Evolutionary conservation across 768 basidiomycete species (phyloP).

Genomic region (Termitomyces sp.): DNA sequence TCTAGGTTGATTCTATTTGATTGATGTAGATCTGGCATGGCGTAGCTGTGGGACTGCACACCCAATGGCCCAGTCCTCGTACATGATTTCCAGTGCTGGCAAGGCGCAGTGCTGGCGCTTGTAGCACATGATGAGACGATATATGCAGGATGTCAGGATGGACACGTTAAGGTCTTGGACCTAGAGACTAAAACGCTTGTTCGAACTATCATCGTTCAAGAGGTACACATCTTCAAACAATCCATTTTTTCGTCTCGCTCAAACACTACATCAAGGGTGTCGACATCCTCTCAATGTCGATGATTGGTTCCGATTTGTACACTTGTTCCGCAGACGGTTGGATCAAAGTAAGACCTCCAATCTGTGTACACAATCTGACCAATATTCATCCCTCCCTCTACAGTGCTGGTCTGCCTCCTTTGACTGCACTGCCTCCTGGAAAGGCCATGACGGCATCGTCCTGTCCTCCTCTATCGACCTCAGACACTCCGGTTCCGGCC

Average conservation of each 20-base stretch:
- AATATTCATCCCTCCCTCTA: neutral
- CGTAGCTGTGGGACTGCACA: constrained; percentile 65
- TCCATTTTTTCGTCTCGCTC: neutral
- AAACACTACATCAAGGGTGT: constrained; percentile 39
- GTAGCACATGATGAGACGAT: constrained; percentile 71
- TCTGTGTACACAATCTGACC: neutral
- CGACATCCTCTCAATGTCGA: constrained; percentile 78
- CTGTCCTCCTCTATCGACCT: constrained; percentile 68
- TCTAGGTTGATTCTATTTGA: neutral
- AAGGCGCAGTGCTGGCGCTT: constrained; percentile 82
- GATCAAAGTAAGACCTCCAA: constrained; percentile 47
- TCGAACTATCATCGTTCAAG: constrained; percentile 80
- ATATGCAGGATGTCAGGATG: constrained; percentile 93
- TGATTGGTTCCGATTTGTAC: constrained; percentile 60
- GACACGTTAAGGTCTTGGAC: constrained; percentile 87
- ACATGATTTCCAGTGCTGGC: constrained; percentile 66
- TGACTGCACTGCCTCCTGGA: constrained; percentile 80
- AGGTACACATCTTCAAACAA: constrained; percentile 36
- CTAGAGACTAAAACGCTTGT: constrained; percentile 85
- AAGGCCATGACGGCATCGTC: constrained; percentile 74
- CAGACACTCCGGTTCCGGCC: constrained; percentile 25
- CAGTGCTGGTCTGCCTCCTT: constrained; percentile 84
- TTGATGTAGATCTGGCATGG: neutral
- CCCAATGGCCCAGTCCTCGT: constrained; percentile 37
- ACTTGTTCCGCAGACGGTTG: constrained; percentile 64